Base-by-base conservation (phyloP, 306 rosid genomes). In the Prunus padus region DNA sequence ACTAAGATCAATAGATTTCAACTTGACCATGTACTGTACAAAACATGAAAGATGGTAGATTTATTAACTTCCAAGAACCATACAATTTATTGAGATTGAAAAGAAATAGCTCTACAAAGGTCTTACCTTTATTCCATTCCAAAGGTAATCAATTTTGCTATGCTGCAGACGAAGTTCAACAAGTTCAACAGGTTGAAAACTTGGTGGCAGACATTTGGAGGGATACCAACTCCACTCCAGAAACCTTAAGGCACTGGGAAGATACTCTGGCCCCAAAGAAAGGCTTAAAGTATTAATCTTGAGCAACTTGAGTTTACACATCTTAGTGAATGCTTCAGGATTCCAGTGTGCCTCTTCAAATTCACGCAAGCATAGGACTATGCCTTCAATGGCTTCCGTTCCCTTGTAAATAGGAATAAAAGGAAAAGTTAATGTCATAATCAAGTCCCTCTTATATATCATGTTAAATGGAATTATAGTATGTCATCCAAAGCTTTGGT, bases 271-370 rank as follows among this genome's bases (percentile, higher is more conserved):
- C 8, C 42, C 8, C 0, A 16, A 16, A 30, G 44, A 26, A 6
- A 62, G 2, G 4, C 1, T 0, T 3, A 28, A 16, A 14, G 37
- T 28, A 31, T n/a, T 7, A 19, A 71, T 7, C 4, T 68, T 6
- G 28, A 79, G 44, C 28, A 73, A 31, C 23, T 14, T 64, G 37
- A 82, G 72, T 3, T 69, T 49, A 33, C 30, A 30, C 80, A 82
- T 72, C 30, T 49, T 82, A 59, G 79, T 61, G 20, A 77, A 77
- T 3, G 22, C 20, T 5, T 14, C 45, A 0, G 11, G 3, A 31
- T 5, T 69, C 77, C 83, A 83, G 6, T 23, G n/a, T 51, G 70
- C 82, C 45, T 71, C 65, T 28, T 76, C 69, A 9, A 47, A 10
- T 2, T 7, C 11, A 14, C 4, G n/a, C 3, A 13, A 62, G 20